Conservation (phyloP, 805 yeast genomes). For the Sugiyamaella valdiviana region DNA sequence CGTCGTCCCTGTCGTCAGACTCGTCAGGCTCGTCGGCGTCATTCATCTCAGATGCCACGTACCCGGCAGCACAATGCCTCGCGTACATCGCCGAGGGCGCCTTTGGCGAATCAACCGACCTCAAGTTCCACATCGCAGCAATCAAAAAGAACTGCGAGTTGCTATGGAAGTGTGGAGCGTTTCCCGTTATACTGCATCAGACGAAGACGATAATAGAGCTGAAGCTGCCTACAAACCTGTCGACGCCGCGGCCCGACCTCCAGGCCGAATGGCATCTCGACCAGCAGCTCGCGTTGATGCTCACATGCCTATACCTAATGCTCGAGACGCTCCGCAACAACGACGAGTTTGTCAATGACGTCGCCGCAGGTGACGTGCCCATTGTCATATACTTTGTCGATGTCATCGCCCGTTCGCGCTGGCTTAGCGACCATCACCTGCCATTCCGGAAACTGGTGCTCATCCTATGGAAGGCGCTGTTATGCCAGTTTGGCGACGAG, state of each 20-base stretch:
- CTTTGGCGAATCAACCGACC: slow-evolving; percentile 23
- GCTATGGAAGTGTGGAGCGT: slow-evolving; percentile 18
- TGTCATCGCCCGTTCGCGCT: slow-evolving; percentile 62
- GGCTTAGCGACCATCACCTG: slow-evolving; percentile 34
- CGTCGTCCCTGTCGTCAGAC: neutral
- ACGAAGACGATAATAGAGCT: slow-evolving; percentile 2
- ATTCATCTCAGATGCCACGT: neutral
- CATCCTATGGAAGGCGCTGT: slow-evolving; percentile 44
- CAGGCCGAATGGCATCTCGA: neutral
- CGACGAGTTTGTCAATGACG: slow-evolving; percentile 16
- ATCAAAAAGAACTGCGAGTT: slow-evolving; percentile 25
- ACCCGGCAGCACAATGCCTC: slow-evolving; percentile 11
- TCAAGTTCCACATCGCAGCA: slow-evolving; percentile 20
- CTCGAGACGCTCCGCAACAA: slow-evolving; percentile 11
- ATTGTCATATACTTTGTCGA: slow-evolving; percentile 42
- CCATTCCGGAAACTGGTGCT: slow-evolving; percentile 40
- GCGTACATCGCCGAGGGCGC: slow-evolving; percentile 30
- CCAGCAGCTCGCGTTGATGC: slow-evolving; percentile 2
- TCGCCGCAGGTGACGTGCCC: slow-evolving; percentile 27
- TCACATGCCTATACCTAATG: slow-evolving; percentile 17
- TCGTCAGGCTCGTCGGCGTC: neutral
- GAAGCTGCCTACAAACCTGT: neutral
- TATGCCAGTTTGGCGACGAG: slow-evolving; percentile 57
- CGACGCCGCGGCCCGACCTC: neutral
- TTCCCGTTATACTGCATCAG: slow-evolving; percentile 7